phyloP scores from a whole-genome alignment of 139 green algal species.

The Coelastrella sp. region DNA sequence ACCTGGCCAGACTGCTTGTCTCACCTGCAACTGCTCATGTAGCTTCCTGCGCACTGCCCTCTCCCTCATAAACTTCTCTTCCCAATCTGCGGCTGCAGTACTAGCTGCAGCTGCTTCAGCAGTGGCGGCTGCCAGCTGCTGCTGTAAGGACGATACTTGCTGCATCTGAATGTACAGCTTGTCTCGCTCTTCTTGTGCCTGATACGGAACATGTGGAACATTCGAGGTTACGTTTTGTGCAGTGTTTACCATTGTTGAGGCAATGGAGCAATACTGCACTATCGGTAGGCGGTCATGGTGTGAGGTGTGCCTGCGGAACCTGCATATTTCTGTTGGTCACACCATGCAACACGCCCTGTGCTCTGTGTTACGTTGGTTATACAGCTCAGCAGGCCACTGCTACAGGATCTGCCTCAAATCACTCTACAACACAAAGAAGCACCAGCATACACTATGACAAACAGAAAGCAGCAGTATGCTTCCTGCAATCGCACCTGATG shows the following conservation, averaged over 20 bases:
- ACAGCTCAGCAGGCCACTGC: too few relatives aligned
- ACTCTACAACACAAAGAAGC: too few relatives aligned
- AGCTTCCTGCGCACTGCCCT: conserved; percentile 57
- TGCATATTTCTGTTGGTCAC: too few relatives aligned
- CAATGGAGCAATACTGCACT: not conserved
- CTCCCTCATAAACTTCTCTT: conserved; percentile 70
- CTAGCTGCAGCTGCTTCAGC: conserved; percentile 31
- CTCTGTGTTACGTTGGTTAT: too few relatives aligned
- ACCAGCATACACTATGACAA: too few relatives aligned
- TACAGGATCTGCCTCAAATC: too few relatives aligned
- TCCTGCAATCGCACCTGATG: conserved; percentile 49
- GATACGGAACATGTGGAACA: not conserved
- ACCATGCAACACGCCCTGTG: too few relatives aligned
- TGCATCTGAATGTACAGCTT: conserved; percentile 21
- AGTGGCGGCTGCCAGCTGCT: conserved; percentile 52
- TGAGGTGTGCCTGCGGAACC: too few relatives aligned
- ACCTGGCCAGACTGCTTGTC: too few relatives aligned
- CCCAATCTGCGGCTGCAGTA: conserved; percentile 52
- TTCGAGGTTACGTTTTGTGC: not conserved
- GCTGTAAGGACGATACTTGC: conserved; percentile 3
- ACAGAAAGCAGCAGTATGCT: not conserved
- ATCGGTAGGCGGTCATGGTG: too few relatives aligned
- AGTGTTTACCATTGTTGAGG: not conserved
- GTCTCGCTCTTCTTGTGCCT: not conserved
- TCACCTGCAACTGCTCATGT: conserved; percentile 79